Percentiles rank a stretch among this genome's conserved stretches.
phyloP scores from a whole-genome alignment of 2,329 filamentous ascomycete species.

The Fusarium albosuccineum region DNA sequence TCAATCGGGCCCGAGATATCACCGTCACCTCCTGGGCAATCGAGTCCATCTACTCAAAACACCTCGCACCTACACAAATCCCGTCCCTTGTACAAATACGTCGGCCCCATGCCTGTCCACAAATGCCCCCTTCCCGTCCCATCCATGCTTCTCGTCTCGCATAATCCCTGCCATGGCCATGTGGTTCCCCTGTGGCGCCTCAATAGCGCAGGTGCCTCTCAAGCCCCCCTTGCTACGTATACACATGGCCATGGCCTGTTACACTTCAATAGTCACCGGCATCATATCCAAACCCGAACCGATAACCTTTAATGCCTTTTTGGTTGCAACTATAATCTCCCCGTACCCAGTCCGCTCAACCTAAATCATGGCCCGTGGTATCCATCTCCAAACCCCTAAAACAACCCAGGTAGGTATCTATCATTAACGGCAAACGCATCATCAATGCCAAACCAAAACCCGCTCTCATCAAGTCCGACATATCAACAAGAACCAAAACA shows the following conservation, averaged over 20 bases:
- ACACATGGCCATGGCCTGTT: neutral
- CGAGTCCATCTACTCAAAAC: too few relatives aligned
- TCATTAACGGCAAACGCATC: slow-evolving; percentile 13
- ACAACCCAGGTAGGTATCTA: slow-evolving; percentile 41
- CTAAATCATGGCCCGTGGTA: slow-evolving; percentile 31
- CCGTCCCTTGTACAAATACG: too few relatives aligned
- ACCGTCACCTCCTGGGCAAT: too few relatives aligned
- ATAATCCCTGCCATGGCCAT: slow-evolving; percentile 36
- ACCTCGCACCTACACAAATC: too few relatives aligned
- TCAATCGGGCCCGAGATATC: too few relatives aligned
- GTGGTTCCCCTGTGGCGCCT: slow-evolving; percentile 36
- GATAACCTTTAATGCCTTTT: neutral
- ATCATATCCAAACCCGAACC: neutral
- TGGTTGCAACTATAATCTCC: slow-evolving; percentile 10
- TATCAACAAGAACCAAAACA: slow-evolving; percentile 26
- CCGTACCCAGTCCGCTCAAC: slow-evolving; percentile 6
- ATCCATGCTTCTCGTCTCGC: slow-evolving; percentile 24
- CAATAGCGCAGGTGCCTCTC: slow-evolving; percentile 20
- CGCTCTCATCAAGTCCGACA: slow-evolving; percentile 14
- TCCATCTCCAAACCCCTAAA: slow-evolving; percentile 37
- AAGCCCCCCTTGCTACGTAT: neutral
- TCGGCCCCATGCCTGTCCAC: neutral
- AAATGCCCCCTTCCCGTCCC: neutral
- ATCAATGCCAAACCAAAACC: slow-evolving; percentile 17
- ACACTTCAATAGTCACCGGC: neutral